A percentile compares a stretch with the other conserved stretches of the same genome.
phyloP scores from a whole-genome alignment of 2,329 filamentous ascomycete genomes.

The Arthrocladium fulminans region DNA sequence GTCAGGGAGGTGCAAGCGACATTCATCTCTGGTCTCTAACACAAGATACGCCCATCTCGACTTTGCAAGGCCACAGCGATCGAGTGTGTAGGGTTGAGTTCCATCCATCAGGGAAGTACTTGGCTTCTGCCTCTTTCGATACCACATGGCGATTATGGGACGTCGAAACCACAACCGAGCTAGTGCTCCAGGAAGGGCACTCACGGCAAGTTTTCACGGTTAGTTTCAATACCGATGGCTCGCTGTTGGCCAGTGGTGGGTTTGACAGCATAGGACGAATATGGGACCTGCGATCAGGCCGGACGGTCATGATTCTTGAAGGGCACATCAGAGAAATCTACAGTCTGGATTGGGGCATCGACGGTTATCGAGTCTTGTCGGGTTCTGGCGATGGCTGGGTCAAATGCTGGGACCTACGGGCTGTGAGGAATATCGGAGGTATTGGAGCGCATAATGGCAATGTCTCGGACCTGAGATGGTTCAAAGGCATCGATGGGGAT shows the following conservation, averaged over 20 bases:
- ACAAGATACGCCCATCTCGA: constrained; percentile 75
- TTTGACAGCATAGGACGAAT: constrained; percentile 89
- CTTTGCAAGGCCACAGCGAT: constrained; percentile 71
- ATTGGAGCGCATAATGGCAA: constrained; percentile 87
- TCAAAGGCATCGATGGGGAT: constrained; percentile 73
- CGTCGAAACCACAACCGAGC: constrained; percentile 70
- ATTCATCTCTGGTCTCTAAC: constrained; percentile 85
- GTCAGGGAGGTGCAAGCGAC: constrained; percentile 66
- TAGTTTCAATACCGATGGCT: constrained; percentile 84
- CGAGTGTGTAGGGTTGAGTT: constrained; percentile 90
- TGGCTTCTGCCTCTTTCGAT: constrained; percentile 90
- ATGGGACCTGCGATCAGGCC: constrained; percentile 87
- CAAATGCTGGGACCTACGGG: constrained; percentile 95
- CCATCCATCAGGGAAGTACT: constrained; percentile 79
- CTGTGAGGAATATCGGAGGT: constrained; percentile 71
- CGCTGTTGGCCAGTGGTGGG: constrained; percentile 81
- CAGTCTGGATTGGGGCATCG: constrained; percentile 81
- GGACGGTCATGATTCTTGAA: constrained; percentile 92
- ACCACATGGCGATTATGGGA: constrained; percentile 98
- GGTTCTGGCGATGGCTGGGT: constrained; percentile 91
- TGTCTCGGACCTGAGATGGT: constrained; percentile 90
- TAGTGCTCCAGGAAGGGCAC: constrained; percentile 87
- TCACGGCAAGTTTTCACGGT: constrained; percentile 87
- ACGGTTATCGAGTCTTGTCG: constrained; percentile 86
- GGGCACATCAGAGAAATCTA: constrained; percentile 91